These are phyloP conservation scores for Paxillus involutus DNA, from an alignment of 768 basidiomycete species.

Conservation along the genomic window DNA sequence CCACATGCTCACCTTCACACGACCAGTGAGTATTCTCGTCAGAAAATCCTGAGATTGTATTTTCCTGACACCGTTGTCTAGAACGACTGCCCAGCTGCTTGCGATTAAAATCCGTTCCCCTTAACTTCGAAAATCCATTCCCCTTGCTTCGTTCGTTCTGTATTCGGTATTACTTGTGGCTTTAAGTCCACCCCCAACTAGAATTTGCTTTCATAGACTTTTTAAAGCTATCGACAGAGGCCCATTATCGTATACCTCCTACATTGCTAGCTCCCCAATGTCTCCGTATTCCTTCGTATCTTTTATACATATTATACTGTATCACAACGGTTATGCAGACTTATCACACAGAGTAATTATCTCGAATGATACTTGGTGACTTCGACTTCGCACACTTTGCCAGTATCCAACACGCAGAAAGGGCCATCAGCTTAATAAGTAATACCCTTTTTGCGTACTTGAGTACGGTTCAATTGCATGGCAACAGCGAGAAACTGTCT, in stretches of 20 bases:
- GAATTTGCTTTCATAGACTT: constrained; percentile 24
- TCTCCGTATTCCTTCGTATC: constrained; percentile 13
- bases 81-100: constrained; percentile 50
- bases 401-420: too few species aligned
- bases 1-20: constrained; percentile 77
- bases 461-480: background rate
- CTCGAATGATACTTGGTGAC: constrained; percentile 13
- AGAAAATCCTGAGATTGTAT: background rate
- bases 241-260: constrained; percentile 11
- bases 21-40: constrained; percentile 46
- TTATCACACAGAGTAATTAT: constrained; percentile 10
- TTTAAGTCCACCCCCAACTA: background rate
- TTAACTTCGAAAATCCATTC: constrained; percentile 23
- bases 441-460: background rate
- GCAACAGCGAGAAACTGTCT: background rate
- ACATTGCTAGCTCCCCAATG: constrained; percentile 12
- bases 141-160: constrained; percentile 24
- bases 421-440: too few species aligned
- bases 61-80: constrained; percentile 22
- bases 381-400: background rate
- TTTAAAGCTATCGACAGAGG: constrained; percentile 15
- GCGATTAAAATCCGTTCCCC: constrained; percentile 41
- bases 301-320: constrained; percentile 21
- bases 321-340: constrained; percentile 7
- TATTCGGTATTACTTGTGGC: constrained; percentile 5